Conservation (phyloP, 176 grass and related monocot species). For the Raddia distichophylla region DNA sequence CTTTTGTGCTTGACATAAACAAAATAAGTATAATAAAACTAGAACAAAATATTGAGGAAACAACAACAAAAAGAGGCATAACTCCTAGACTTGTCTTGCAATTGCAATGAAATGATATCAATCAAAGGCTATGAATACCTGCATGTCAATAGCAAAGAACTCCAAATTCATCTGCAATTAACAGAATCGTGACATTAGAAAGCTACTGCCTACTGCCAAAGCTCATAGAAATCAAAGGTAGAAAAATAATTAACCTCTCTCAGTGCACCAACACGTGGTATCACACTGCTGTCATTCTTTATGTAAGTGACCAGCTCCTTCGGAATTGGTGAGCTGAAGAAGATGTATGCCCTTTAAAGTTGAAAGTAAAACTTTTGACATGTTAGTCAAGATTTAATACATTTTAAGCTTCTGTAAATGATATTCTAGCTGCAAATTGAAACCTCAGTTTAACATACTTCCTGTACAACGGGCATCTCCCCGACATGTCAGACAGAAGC, state of each 20-base stretch:
- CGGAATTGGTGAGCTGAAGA: slow-evolving; percentile 88
- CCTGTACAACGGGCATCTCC: slow-evolving; percentile 90
- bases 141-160: slow-evolving; percentile 94
- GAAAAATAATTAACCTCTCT: slow-evolving; percentile 67
- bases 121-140: slow-evolving; percentile 58
- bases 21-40: slow-evolving; percentile 16
- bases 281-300: slow-evolving; percentile 89
- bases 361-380: slow-evolving; percentile 36
- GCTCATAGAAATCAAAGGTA: slow-evolving; percentile 26
- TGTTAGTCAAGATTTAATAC: slow-evolving; percentile 11
- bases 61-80: neutral
- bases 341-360: slow-evolving; percentile 88
- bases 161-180: slow-evolving; percentile 98
- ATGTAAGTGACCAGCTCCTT: slow-evolving; percentile 86
- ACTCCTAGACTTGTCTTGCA: slow-evolving; percentile 1
- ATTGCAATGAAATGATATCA: neutral
- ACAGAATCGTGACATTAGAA: slow-evolving; percentile 36
- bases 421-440: slow-evolving; percentile 32
- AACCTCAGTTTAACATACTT: slow-evolving; percentile 60
- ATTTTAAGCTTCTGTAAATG: slow-evolving; percentile 25
- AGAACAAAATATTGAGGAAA: slow-evolving; percentile 1
- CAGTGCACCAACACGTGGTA: slow-evolving; percentile 94
- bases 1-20: neutral
- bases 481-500: slow-evolving; percentile 98
- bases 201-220: neutral